Evolutionary conservation across 2,329 filamentous ascomycete genomes (phyloP).

Genomic region (Hypomyces perniciosus): DNA sequence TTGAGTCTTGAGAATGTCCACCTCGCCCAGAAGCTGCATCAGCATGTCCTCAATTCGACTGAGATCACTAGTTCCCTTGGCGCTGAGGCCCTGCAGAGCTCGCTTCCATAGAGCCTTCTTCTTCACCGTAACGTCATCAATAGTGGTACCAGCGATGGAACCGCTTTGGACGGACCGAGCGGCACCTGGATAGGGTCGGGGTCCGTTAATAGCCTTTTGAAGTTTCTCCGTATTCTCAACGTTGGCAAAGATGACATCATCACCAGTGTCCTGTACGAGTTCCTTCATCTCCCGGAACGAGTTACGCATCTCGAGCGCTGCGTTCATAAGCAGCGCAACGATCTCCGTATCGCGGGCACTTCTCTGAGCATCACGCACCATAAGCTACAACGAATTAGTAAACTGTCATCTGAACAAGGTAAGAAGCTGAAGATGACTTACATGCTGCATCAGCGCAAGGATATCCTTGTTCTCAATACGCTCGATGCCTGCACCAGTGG

Average conservation of each 20-base stretch:
- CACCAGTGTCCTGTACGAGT: conserved; percentile 75
- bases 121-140: conserved; percentile 61
- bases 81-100: conserved; percentile 83
- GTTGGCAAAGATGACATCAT: conserved; percentile 79
- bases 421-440: conserved; percentile 35
- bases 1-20: conserved; percentile 71
- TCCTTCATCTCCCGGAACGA: conserved; percentile 94
- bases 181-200: conserved; percentile 71
- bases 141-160: conserved; percentile 47
- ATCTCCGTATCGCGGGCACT: conserved; percentile 97
- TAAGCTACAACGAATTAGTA: conserved; percentile 50
- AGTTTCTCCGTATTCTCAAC: conserved; percentile 86
- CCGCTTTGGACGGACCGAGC: conserved; percentile 54
- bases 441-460: conserved; percentile 94
- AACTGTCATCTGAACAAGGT: not conserved
- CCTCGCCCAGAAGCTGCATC: conserved; percentile 84
- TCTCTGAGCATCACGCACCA: conserved; percentile 91
- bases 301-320: conserved; percentile 93
- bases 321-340: conserved; percentile 84
- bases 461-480: conserved; percentile 95
- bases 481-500: conserved; percentile 82
- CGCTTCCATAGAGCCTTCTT: conserved; percentile 90
- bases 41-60: conserved; percentile 87
- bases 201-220: conserved; percentile 75
- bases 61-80: conserved; percentile 82